These are phyloP conservation scores for Aureobasidium sp. DNA, from an alignment of 2,329 filamentous ascomycete genomes.

Conservation along the genomic window DNA sequence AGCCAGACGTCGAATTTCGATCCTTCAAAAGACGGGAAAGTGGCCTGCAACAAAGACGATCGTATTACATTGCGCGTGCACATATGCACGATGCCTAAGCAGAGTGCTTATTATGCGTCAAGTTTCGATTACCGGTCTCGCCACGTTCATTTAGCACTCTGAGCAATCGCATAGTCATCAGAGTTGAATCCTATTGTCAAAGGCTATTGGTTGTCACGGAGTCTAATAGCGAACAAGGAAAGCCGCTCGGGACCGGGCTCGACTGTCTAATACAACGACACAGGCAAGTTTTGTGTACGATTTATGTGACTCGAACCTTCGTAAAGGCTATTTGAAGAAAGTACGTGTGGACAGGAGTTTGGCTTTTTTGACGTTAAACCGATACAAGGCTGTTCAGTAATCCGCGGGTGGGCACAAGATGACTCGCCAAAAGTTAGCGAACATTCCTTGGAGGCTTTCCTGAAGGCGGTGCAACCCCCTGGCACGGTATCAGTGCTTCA, in stretches of 20 bases:
- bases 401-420: neutral
- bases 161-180: neutral
- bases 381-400: constrained; percentile 10
- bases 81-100: neutral
- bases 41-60: neutral
- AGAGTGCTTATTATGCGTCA: neutral
- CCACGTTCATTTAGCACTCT: neutral
- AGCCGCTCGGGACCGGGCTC: neutral
- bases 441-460: neutral
- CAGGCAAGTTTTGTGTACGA: neutral
- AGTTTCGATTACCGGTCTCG: neutral
- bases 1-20: neutral
- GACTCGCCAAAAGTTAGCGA: constrained; percentile 10
- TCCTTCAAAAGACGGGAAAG: neutral
- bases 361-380: constrained; percentile 5
- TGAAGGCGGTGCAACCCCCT: neutral
- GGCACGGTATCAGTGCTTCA: neutral
- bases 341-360: neutral
- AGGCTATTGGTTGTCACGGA: neutral
- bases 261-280: neutral
- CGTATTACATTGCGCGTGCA: neutral
- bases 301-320: neutral
- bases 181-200: neutral
- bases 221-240: neutral
- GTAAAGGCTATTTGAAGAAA: neutral